phyloP scores from a whole-genome alignment of 306 rosid genomes.

The Rubus idaeus region DNA sequence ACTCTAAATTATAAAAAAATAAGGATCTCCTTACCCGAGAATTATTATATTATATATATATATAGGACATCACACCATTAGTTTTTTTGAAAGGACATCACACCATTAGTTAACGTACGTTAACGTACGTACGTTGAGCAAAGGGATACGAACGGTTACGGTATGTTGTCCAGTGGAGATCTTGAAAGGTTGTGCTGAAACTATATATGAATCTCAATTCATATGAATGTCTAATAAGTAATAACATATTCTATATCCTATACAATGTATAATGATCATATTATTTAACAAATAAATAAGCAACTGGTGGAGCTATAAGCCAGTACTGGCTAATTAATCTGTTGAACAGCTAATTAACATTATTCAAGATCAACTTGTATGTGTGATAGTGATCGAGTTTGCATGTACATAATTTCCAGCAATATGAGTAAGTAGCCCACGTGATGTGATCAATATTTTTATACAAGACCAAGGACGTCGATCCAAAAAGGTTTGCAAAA shows the following conservation, averaged over 20 bases:
- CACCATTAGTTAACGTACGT: neutral
- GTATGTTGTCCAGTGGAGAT: neutral
- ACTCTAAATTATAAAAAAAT: no score
- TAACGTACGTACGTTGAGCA: no score
- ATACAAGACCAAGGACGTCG: neutral
- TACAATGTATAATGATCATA: neutral
- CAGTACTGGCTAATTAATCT: neutral
- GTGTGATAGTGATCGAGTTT: neutral
- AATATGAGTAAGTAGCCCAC: neutral
- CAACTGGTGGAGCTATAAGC: neutral
- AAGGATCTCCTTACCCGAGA: no score
- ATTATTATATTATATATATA: no score
- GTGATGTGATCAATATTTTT: neutral
- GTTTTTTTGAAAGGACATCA: no score
- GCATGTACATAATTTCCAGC: neutral
- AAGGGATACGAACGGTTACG: no score
- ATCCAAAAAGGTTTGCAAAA: constrained; percentile 1
- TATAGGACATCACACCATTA: neutral
- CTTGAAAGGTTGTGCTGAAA: neutral
- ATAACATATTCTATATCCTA: neutral
- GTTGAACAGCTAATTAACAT: neutral
- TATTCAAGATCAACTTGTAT: neutral
- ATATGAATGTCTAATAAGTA: neutral
- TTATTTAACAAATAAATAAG: neutral
- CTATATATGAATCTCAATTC: neutral